A percentile compares a stretch with the other conserved stretches of the same genome.
These are phyloP conservation scores for Nymphaea thermarum DNA, from an alignment of 164 flowering plant genomes.

Conservation along the genomic window DNA sequence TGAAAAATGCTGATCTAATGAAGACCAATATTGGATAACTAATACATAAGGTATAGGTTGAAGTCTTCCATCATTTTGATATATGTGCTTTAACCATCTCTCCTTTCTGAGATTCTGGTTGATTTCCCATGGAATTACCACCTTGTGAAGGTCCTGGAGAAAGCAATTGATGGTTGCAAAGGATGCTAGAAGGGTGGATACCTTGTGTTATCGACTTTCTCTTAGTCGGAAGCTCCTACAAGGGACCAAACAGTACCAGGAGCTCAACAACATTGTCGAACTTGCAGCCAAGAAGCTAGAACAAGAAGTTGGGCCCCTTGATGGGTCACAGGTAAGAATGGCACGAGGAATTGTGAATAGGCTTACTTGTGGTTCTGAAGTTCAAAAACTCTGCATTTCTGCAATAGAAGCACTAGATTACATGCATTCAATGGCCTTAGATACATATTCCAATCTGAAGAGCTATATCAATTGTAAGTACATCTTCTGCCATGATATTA, in stretches of 20 bases:
- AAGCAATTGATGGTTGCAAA: constrained; percentile 72
- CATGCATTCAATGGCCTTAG: constrained; percentile 19
- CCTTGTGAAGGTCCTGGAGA: constrained; percentile 58
- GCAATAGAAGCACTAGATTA: constrained; percentile 56
- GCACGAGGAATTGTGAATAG: constrained; percentile 90
- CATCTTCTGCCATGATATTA: neutral
- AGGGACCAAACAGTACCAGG: constrained; percentile 43
- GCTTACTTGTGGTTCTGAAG: constrained; percentile 77
- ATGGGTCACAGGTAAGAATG: constrained; percentile 64
- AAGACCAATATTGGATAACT: neutral
- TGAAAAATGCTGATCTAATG: too few species aligned
- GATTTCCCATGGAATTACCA: neutral
- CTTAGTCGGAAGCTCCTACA: constrained; percentile 60
- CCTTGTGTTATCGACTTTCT: constrained; percentile 67
- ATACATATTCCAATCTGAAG: constrained; percentile 6
- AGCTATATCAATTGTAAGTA: constrained; percentile 21
- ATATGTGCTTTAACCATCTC: too few species aligned
- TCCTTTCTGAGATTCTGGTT: neutral
- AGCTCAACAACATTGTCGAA: constrained; percentile 47
- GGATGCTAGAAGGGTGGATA: constrained; percentile 86
- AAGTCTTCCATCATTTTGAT: too few species aligned
- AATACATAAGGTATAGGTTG: too few species aligned
- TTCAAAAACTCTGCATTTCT: constrained; percentile 67
- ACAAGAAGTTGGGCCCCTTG: constrained; percentile 73
- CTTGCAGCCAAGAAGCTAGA: constrained; percentile 69